Percentiles rank a stretch among this genome's conserved stretches.
phyloP scores from a whole-genome alignment of 2,329 filamentous ascomycete species.

The Arachnopeziza araneosa region DNA sequence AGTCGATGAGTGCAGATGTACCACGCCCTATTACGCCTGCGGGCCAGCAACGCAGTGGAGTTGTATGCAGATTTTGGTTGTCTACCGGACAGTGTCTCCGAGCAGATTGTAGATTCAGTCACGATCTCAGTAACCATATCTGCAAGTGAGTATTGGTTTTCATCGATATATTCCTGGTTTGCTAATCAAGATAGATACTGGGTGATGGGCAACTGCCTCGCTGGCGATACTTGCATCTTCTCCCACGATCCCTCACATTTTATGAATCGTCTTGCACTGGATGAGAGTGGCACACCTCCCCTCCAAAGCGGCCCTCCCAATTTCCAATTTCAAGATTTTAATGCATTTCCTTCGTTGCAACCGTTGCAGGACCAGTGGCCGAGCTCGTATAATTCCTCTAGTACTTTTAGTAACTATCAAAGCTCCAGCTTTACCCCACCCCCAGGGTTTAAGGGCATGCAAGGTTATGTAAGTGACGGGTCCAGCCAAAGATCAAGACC shows the following conservation, averaged over 20 bases:
- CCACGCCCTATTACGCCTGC: slow-evolving; percentile 71
- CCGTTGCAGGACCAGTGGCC: slow-evolving; percentile 54
- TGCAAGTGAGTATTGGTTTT: slow-evolving; percentile 71
- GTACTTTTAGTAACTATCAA: slow-evolving; percentile 47
- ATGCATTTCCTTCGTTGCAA: slow-evolving; percentile 75
- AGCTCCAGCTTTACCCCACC: slow-evolving; percentile 54
- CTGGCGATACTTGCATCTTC: slow-evolving; percentile 91
- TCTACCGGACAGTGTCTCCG: slow-evolving; percentile 93
- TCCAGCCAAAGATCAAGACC: slow-evolving; percentile 76
- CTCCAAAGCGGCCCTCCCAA: slow-evolving; percentile 55
- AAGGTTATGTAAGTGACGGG: slow-evolving; percentile 49
- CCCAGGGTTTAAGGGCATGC: slow-evolving; percentile 62
- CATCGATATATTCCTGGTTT: slow-evolving; percentile 4
- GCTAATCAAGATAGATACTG: slow-evolving; percentile 62
- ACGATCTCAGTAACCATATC: slow-evolving; percentile 90
- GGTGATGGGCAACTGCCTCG: slow-evolving; percentile 91
- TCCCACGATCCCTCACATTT: slow-evolving; percentile 90
- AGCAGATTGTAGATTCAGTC: slow-evolving; percentile 94
- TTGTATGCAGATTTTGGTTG: slow-evolving; percentile 96
- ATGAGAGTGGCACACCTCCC: slow-evolving; percentile 62
- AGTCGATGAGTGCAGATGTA: slow-evolving; percentile 73
- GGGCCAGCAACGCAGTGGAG: slow-evolving; percentile 71
- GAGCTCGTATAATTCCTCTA: slow-evolving; percentile 36
- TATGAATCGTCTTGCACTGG: slow-evolving; percentile 73
- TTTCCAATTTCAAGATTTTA: slow-evolving; percentile 78